Evolutionary conservation across 345 rosid species (phyloP).

Genomic region (Eucalyptus marginata): DNA sequence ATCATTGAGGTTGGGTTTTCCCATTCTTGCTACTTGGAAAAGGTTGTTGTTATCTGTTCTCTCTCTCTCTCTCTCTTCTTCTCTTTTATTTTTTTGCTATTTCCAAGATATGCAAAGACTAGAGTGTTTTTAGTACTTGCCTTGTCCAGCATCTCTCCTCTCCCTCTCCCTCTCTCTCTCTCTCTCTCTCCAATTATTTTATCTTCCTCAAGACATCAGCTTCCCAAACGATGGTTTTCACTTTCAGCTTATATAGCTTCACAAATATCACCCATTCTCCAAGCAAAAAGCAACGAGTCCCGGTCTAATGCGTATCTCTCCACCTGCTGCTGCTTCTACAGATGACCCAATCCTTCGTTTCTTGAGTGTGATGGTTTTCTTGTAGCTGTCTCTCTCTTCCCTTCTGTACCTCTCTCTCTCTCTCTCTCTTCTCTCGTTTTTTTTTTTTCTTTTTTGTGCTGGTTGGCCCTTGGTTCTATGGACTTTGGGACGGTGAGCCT

Average conservation of each 20-base stretch:
- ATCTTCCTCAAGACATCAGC: slow-evolving; percentile 2
- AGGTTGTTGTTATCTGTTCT: not conserved
- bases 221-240: not conserved
- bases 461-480: slow-evolving; percentile 10
- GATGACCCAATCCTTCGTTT: not conserved
- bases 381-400: not conserved
- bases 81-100: not conserved
- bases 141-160: not conserved
- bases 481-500: slow-evolving; percentile 41
- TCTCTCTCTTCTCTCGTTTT: not conserved
- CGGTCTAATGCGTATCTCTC: not conserved
- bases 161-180: not conserved
- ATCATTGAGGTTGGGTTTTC: not conserved
- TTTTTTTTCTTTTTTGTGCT: not conserved
- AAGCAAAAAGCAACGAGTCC: not conserved
- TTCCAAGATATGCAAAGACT: not conserved
- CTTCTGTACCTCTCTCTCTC: not conserved
- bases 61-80: not conserved
- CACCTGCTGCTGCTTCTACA: not conserved
- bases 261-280: not conserved
- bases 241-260: not conserved
- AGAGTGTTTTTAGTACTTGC: not conserved
- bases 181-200: slow-evolving; percentile 19
- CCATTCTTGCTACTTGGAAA: not conserved
- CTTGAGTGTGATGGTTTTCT: not conserved